Base-by-base conservation (phyloP, 2,329 filamentous ascomycete species). In the Colletotrichum karsti region DNA sequence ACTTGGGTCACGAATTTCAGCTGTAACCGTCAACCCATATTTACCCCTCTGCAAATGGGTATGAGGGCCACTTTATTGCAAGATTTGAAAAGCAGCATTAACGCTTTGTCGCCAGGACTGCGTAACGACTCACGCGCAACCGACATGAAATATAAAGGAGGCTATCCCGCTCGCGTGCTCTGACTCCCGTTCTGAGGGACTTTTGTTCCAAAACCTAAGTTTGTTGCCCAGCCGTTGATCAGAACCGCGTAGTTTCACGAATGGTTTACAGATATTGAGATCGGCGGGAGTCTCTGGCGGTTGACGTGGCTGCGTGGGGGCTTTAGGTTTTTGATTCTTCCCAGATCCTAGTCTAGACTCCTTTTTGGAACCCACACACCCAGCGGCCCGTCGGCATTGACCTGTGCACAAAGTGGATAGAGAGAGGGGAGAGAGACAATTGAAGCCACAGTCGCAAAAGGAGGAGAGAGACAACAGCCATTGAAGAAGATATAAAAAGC, bases 291-390 rank as follows among this genome's bases (percentile, higher is more conserved):
- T 6, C 22, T 53, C 33, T 41, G 53, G 28, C 26, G 26, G n/a
- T 67, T 54, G 60, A 67, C 64, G 53, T 58, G 60, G 60, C 44
- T 58, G 39, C 46, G 64, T 67, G 64, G 60, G 26, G 60, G 15
- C 46, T 15, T 37, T 39, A 48, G n/a, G 24, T 51, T 54, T 28
- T 39, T 58, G 53, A 59, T 41, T 53, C 51, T 64, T n/a, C 35
- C 48, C 12, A 7, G 4, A 50, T 39, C 64, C 53, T 51, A n/a
- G 39, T 53, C 24, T 26, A 30, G 39, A 54, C 44, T 53, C 37
- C 18, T 24, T 20, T 18, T n/a, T 15, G 7, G 37, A 64, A 41
- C 30, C 51, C 42, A 58, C 53, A 20, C 28, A 15, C 53, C 7
- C 37, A 37, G 64, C 64, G 60, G 64, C 60, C 60, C 53, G 37